A percentile compares a stretch with the other conserved stretches of the same genome.
These are phyloP conservation scores for Canavalia ensiformis DNA, from an alignment of 306 rosid species.

Conservation along the genomic window DNA sequence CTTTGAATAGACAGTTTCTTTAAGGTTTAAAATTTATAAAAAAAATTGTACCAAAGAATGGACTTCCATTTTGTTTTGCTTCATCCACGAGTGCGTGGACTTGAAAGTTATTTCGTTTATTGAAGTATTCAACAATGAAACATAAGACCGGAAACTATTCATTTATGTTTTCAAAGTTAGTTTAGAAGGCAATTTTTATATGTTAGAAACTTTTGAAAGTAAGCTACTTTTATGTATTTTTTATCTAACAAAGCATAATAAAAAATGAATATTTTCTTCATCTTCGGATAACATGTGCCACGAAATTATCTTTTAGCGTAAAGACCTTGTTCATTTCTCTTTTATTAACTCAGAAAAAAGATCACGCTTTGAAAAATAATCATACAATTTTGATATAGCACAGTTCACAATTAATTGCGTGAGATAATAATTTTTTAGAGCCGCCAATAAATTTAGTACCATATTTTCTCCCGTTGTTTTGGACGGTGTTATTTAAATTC, in stretches of 20 bases:
- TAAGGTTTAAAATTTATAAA: background rate
- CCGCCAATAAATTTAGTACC: no score
- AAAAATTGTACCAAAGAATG: background rate
- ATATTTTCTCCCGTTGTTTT: no score
- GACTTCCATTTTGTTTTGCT: background rate
- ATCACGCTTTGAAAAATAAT: background rate
- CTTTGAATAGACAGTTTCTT: background rate
- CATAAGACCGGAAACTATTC: constrained; percentile 20
- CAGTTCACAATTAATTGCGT: background rate
- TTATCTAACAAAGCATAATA: background rate
- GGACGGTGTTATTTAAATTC: no score
- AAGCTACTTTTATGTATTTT: background rate
- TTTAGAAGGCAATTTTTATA: constrained; percentile 7
- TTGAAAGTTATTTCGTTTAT: constrained; percentile 9
- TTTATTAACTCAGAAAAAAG: background rate
- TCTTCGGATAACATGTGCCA: background rate
- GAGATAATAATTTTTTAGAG: no score
- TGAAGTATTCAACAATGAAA: constrained; percentile 24
- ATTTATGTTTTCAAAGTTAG: background rate
- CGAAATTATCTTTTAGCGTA: background rate
- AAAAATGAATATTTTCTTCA: background rate
- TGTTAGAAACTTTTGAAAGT: constrained; percentile 9
- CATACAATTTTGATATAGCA: background rate
- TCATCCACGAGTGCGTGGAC: constrained; percentile 2
- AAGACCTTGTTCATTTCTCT: background rate